Conservation (phyloP, 1,284 basidiomycete genomes). For the Tilletiopsis washingtonensis region DNA sequence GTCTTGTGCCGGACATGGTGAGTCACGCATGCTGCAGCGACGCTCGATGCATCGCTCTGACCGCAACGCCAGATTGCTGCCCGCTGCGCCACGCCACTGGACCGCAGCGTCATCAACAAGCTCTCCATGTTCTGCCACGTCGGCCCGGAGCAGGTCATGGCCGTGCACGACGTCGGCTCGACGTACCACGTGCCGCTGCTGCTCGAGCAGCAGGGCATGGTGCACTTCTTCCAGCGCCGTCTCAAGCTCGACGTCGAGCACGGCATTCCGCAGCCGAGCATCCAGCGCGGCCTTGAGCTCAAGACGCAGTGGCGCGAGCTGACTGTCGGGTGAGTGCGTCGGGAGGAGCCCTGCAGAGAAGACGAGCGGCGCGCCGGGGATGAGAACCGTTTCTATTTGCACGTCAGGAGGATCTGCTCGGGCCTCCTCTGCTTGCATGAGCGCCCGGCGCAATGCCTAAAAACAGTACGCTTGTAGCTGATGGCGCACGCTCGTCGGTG, state of each 20-base stretch:
- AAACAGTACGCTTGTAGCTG: no score
- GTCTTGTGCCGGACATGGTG: slow-evolving; percentile 85
- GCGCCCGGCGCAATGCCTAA: no score
- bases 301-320: slow-evolving; percentile 72
- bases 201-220: slow-evolving; percentile 82
- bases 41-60: not conserved
- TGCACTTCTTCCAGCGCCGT: slow-evolving; percentile 73
- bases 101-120: slow-evolving; percentile 80
- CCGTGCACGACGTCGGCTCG: slow-evolving; percentile 90
- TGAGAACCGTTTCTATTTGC: no score
- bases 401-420: no score
- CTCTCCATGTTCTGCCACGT: slow-evolving; percentile 99
- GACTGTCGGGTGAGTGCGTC: slow-evolving; percentile 54
- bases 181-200: slow-evolving; percentile 96
- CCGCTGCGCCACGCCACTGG: slow-evolving; percentile 62
- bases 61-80: slow-evolving; percentile 77
- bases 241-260: slow-evolving; percentile 63
- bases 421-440: no score
- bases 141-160: slow-evolving; percentile 81
- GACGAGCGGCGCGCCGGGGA: no score
- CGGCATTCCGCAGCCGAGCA: slow-evolving; percentile 56
- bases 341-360: no score
- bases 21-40: slow-evolving; percentile 30
- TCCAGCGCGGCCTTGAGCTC: slow-evolving; percentile 61
- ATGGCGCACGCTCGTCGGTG: no score